Conservation (phyloP, 2,329 filamentous ascomycete genomes). For the Pseudogymnoascus sp. region DNA sequence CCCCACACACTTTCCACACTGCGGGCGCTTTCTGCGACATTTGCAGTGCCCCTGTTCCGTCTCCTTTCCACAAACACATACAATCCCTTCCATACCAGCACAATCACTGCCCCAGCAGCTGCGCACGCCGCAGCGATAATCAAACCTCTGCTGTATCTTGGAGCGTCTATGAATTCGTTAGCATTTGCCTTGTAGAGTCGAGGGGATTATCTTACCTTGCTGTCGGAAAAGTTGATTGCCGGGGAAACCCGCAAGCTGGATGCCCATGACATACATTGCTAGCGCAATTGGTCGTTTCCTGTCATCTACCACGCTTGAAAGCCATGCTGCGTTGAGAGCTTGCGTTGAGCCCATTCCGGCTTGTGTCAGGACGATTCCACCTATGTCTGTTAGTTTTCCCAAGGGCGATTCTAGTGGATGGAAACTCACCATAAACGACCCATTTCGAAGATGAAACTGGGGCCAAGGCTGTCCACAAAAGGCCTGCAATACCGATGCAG, state of each 20-base stretch:
- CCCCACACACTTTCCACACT: background rate
- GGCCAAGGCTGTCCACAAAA: conserved; percentile 7
- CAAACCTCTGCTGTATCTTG: conserved; percentile 9
- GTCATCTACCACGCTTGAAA: conserved; percentile 9
- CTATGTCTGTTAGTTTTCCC: background rate
- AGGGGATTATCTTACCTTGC: background rate
- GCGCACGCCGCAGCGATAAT: conserved; percentile 8
- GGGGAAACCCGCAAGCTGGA: conserved; percentile 11
- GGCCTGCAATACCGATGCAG: conserved; percentile 8
- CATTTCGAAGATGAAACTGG: conserved; percentile 2
- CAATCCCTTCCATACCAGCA: conserved; percentile 11
- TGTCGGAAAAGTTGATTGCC: conserved; percentile 10
- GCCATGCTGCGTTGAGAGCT: conserved; percentile 11
- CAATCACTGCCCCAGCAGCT: conserved; percentile 6
- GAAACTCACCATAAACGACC: conserved; percentile 7
- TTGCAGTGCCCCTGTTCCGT: background rate
- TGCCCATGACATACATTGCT: conserved; percentile 11
- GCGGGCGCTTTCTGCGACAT: background rate
- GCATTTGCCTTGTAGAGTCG: background rate
- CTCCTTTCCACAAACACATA: background rate
- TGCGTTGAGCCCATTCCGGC: conserved; percentile 10
- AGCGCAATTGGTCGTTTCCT: conserved; percentile 10
- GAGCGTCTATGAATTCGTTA: conserved; percentile 1
- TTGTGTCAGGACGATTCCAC: conserved; percentile 11
- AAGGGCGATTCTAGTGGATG: too few species aligned